Evolutionary conservation across 192 early-diverging fungal genomes (phyloP).

Genomic region (Lunasporangiospora selenospora): DNA sequence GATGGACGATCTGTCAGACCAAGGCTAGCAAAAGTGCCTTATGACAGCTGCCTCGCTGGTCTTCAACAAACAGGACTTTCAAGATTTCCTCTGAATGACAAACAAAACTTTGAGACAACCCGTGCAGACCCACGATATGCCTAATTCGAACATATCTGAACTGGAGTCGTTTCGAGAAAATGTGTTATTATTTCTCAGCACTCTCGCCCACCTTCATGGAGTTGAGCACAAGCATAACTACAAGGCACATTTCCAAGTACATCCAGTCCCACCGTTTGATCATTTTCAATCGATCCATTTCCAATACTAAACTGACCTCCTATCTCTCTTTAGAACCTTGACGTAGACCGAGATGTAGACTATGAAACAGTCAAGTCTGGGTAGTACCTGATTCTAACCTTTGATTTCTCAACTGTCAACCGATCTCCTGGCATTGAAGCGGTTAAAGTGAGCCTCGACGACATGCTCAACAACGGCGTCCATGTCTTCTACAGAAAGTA

Average conservation of each 20-base stretch:
- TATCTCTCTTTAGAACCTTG: conserved; percentile 20
- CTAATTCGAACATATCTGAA: conserved; percentile 38
- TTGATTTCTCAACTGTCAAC: conserved; percentile 30
- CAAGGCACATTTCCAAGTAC: conserved; percentile 25
- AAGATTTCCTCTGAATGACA: conserved; percentile 28
- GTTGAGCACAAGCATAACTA: conserved; percentile 26
- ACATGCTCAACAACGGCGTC: conserved; percentile 21
- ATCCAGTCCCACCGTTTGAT: not conserved
- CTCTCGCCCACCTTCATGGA: conserved; percentile 36
- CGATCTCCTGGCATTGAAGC: conserved; percentile 6
- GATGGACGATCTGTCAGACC: conserved; percentile 7
- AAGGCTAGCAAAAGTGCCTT: conserved; percentile 7
- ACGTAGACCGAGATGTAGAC: conserved; percentile 18
- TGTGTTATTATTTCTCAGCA: conserved; percentile 35
- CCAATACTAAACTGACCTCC: conserved; percentile 3
- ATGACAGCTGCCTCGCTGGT: conserved; percentile 14
- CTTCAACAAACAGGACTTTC: conserved; percentile 8
- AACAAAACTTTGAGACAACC: conserved; percentile 11
- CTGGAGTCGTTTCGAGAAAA: conserved; percentile 9
- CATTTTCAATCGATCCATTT: not conserved
- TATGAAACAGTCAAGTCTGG: conserved; percentile 15
- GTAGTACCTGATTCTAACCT: conserved; percentile 25
- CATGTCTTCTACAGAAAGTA: conserved; percentile 13
- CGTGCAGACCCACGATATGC: conserved; percentile 14
- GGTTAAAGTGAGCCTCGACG: conserved; percentile 4